Percentiles rank a stretch among this genome's conserved stretches.
Conservation (phyloP, 1,284 basidiomycete genomes). For the Pseudozyma sp. region DNA sequence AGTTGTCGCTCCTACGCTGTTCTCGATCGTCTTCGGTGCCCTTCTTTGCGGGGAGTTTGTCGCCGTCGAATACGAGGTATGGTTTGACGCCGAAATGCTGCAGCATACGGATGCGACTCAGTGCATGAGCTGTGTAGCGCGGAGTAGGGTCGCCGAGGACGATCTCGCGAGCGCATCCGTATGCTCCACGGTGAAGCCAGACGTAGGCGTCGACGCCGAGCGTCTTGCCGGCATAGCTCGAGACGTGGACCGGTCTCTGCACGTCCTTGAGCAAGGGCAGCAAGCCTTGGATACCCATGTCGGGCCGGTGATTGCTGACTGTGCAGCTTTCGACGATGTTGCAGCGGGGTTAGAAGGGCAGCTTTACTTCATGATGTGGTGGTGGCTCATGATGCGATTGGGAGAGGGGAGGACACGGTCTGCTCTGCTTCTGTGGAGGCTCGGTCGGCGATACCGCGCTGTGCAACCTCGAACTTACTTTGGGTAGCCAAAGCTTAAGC, state of each 20-base stretch:
- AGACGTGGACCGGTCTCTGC: constrained; percentile 47
- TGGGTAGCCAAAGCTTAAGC: too few species aligned
- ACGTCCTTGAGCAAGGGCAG: constrained; percentile 92
- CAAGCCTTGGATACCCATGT: constrained; percentile 86
- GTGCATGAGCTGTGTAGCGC: constrained; percentile 96
- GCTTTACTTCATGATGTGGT: too few species aligned
- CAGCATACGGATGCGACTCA: constrained; percentile 88
- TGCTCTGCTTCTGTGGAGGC: too few species aligned
- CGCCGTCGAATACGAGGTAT: constrained; percentile 96
- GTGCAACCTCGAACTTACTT: too few species aligned
- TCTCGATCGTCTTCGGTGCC: constrained; percentile 87
- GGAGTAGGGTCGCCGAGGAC: constrained; percentile 82
- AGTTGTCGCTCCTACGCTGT: constrained; percentile 75
- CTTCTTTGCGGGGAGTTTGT: constrained; percentile 91
- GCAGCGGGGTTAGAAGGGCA: too few species aligned
- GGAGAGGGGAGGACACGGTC: too few species aligned
- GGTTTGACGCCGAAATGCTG: constrained; percentile 86
- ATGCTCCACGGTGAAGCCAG: constrained; percentile 96
- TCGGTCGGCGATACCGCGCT: neutral
- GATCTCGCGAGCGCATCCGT: constrained; percentile 86
- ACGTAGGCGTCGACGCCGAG: constrained; percentile 90
- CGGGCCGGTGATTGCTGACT: neutral
- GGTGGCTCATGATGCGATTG: too few species aligned
- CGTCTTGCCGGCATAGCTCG: constrained; percentile 59
- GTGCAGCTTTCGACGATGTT: too few species aligned